Conservation (phyloP, 2,329 filamentous ascomycete genomes). For the Coniochaeta sp. region DNA sequence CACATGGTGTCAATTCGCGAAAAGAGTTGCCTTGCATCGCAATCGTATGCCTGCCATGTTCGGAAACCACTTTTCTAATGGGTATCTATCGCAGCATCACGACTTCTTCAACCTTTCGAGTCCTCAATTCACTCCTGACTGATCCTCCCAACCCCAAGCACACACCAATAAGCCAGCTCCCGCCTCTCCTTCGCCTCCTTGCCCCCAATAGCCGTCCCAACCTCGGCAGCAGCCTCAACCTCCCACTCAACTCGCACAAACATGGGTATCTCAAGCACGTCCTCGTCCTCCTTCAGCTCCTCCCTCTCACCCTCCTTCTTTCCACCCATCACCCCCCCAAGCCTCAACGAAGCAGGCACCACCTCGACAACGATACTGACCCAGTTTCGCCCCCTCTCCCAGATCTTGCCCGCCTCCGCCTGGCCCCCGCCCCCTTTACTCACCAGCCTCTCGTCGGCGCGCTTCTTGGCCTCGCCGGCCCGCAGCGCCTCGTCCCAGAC, state of each 20-base stretch:
- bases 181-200: slow-evolving; percentile 64
- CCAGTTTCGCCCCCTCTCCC: slow-evolving; percentile 90
- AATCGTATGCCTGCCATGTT: too few relatives aligned
- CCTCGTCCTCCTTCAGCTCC: slow-evolving; percentile 50
- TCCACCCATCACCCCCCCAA: slow-evolving; percentile 18
- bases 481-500: slow-evolving; percentile 82
- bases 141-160: slow-evolving; percentile 80
- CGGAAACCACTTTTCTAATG: neutral
- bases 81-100: neutral
- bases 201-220: slow-evolving; percentile 35
- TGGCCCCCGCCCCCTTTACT: slow-evolving; percentile 29
- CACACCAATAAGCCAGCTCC: slow-evolving; percentile 94
- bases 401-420: slow-evolving; percentile 89
- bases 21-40: too few relatives aligned
- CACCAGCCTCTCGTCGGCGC: slow-evolving; percentile 1
- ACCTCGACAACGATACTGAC: slow-evolving; percentile 91
- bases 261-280: slow-evolving; percentile 80
- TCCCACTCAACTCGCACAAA: slow-evolving; percentile 93
- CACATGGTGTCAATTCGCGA: too few relatives aligned
- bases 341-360: slow-evolving; percentile 52
- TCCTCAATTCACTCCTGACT: slow-evolving; percentile 33
- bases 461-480: slow-evolving; percentile 25
- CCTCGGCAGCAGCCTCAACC: slow-evolving; percentile 56
- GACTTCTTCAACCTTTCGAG: neutral
- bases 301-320: slow-evolving; percentile 37